Conservation (phyloP, 2,329 filamentous ascomycete species). For the Penicillium sp. region DNA sequence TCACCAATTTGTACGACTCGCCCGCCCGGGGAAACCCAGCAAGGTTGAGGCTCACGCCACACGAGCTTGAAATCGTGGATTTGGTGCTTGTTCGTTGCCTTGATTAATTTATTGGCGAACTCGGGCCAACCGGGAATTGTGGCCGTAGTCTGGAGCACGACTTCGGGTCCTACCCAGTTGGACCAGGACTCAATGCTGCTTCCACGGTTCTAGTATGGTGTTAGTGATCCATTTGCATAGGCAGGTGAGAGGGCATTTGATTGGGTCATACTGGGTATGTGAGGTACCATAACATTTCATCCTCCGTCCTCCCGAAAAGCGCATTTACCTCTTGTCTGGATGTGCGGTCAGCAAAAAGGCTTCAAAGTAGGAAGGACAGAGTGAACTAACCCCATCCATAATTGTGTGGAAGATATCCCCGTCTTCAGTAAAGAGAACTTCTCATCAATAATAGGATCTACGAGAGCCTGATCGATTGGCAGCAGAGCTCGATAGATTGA, state of each 20-base stretch:
- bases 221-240: too few relatives aligned
- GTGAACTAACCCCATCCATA: too few relatives aligned
- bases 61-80: conserved; percentile 5
- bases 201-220: conserved; percentile 1
- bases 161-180: conserved; percentile 5
- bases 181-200: conserved; percentile 13
- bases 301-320: too few relatives aligned
- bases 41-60: conserved; percentile 8
- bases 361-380: too few relatives aligned
- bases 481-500: conserved; percentile 22
- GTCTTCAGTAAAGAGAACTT: not conserved
- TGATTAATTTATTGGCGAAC: conserved; percentile 8
- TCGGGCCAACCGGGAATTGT: conserved; percentile 13
- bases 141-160: conserved; percentile 11
- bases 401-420: too few relatives aligned
- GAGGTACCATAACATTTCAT: too few relatives aligned
- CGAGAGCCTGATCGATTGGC: conserved; percentile 9
- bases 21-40: conserved; percentile 41
- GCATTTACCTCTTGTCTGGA: too few relatives aligned
- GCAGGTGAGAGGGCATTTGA: not conserved
- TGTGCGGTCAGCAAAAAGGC: too few relatives aligned
- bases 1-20: conserved; percentile 48
- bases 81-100: conserved; percentile 5
- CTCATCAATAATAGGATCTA: not conserved
- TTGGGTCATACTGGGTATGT: too few relatives aligned